Conservation (phyloP, 2,329 filamentous ascomycete genomes). For the Westerdykella ornata region DNA sequence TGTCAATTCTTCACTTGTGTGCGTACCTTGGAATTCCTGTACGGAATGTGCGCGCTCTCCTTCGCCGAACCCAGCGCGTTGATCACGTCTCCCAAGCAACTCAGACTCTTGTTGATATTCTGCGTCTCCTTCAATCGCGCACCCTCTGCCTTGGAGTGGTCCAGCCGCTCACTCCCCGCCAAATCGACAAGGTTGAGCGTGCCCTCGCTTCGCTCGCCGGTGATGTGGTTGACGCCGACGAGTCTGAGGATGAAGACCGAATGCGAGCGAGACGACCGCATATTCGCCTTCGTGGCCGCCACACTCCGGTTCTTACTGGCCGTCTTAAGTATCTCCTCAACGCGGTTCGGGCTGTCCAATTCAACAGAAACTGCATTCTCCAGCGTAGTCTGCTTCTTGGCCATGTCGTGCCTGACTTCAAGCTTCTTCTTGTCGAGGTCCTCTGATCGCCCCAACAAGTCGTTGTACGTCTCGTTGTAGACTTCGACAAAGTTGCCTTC, state of each 20-base stretch:
- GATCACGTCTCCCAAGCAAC: conserved; percentile 90
- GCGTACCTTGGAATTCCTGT: conserved; percentile 83
- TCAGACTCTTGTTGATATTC: conserved; percentile 92
- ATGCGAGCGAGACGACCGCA: conserved; percentile 87
- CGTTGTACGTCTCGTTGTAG: conserved; percentile 95
- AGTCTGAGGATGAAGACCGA: conserved; percentile 86
- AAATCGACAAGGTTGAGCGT: conserved; percentile 94
- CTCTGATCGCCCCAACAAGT: conserved; percentile 68
- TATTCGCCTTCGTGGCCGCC: conserved; percentile 95
- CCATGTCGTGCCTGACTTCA: conserved; percentile 80
- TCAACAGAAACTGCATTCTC: conserved; percentile 70
- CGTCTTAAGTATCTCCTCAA: conserved; percentile 70
- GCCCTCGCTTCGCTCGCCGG: conserved; percentile 79
- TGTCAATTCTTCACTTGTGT: too few relatives aligned
- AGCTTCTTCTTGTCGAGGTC: conserved; percentile 74
- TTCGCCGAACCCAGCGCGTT: conserved; percentile 81
- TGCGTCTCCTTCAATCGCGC: conserved; percentile 89
- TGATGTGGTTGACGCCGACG: conserved; percentile 61
- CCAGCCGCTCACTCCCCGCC: conserved; percentile 84
- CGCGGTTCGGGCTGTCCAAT: conserved; percentile 71
- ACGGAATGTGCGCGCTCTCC: conserved; percentile 74
- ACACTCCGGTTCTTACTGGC: conserved; percentile 85
- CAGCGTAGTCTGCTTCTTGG: conserved; percentile 73
- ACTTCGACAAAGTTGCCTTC: conserved; percentile 95
- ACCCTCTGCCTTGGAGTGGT: conserved; percentile 78